phyloP scores from a whole-genome alignment of 2,329 filamentous ascomycete species.

The Mycosphaerella arachidis region DNA sequence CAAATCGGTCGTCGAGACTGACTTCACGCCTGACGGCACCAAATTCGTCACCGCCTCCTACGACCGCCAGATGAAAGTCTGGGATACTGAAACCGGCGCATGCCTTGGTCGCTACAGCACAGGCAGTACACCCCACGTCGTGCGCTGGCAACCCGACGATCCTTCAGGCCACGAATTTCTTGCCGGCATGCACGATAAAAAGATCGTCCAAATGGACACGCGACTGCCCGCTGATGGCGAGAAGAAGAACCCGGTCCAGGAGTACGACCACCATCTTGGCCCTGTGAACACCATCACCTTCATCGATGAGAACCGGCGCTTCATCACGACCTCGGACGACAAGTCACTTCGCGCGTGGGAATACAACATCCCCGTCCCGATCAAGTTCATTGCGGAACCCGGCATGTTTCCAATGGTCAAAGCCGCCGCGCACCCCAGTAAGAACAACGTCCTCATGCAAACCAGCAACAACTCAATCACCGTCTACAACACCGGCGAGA shows the following conservation, averaged over 20 bases:
- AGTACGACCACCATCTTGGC: constrained; percentile 98
- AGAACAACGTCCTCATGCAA: constrained; percentile 93
- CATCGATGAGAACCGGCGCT: constrained; percentile 87
- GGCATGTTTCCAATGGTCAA: constrained; percentile 97
- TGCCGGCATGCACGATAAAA: constrained; percentile 97
- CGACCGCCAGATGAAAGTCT: constrained; percentile 92
- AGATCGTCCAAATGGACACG: constrained; percentile 95
- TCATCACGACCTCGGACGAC: constrained; percentile 97
- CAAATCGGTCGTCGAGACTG: constrained; percentile 84
- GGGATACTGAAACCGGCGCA: constrained; percentile 93
- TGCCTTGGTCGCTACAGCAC: constrained; percentile 87
- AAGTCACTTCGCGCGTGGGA: constrained; percentile 96
- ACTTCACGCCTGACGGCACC: constrained; percentile 76
- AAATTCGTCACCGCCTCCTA: constrained; percentile 89
- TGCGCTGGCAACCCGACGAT: constrained; percentile 82
- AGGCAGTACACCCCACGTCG: constrained; percentile 89
- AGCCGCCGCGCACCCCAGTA: constrained; percentile 75
- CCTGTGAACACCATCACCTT: constrained; percentile 97
- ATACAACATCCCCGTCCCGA: constrained; percentile 95
- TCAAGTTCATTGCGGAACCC: constrained; percentile 96
- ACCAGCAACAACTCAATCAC: constrained; percentile 93
- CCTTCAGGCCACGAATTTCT: constrained; percentile 83
- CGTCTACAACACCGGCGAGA: constrained; percentile 89
- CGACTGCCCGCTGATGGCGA: constrained; percentile 53
- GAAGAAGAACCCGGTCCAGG: constrained; percentile 68